A percentile compares a stretch with the other conserved stretches of the same genome.
Conservation (phyloP, 1,139 yeast genomes). For the Scheffersomyces segobiensis region DNA sequence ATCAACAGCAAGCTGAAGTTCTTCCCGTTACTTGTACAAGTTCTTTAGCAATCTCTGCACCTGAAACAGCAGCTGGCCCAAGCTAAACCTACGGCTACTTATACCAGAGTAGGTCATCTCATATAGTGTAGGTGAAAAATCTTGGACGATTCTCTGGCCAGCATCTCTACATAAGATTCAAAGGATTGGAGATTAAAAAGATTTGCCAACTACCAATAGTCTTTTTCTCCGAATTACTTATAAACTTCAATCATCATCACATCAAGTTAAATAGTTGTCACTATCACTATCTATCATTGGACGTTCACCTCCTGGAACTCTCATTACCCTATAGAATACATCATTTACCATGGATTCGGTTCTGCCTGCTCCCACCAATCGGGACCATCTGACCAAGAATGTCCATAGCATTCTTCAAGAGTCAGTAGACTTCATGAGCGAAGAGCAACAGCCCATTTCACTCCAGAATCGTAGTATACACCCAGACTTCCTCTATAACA, state of each 20-base stretch:
- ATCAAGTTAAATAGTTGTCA: neutral
- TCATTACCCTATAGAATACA: neutral
- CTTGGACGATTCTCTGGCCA: neutral
- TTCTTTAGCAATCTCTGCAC: neutral
- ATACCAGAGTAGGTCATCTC: neutral
- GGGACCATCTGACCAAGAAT: neutral
- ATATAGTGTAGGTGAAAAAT: neutral
- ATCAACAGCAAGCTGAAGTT: neutral
- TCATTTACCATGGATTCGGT: neutral
- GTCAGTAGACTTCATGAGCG: neutral
- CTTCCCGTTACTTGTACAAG: neutral
- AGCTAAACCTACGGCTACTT: neutral
- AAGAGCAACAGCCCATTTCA: neutral
- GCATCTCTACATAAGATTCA: neutral
- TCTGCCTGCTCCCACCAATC: neutral
- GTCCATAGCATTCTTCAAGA: neutral
- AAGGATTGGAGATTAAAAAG: neutral
- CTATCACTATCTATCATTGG: neutral
- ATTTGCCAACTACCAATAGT: neutral
- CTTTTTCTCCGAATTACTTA: neutral
- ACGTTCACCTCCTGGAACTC: neutral
- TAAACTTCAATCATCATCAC: neutral
- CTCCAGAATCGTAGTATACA: slow-evolving; percentile 8
- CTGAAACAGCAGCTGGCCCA: neutral
- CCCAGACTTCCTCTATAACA: slow-evolving; percentile 32